Base-by-base conservation (phyloP, 257 asterid species). In the Echium plantagineum region DNA sequence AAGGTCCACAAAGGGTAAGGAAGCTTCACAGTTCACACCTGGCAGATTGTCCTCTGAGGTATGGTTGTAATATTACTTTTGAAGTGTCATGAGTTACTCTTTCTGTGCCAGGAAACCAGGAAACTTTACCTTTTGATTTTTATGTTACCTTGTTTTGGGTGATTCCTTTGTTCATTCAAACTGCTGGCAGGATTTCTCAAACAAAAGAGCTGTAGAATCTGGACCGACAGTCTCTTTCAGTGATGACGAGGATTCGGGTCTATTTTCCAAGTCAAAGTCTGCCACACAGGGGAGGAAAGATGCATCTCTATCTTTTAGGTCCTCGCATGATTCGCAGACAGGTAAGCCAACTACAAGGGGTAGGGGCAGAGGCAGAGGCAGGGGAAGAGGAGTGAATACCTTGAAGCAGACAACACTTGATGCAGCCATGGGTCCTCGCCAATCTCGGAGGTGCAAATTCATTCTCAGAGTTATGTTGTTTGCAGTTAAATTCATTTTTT, bases 381-480 rank as follows among this genome's bases (percentile, higher is more conserved):
- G 90, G 72, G 97, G 96, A 71, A 81, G 94, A 78, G 78, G 73
- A 48, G 69, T 95, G 49, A 71, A 49, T 70, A 74, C 78, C 69
- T 68, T 86, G 72, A 88, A 88, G 87, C 98, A 91, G 80, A 85
- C 96, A 64, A 88, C 96, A 18, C 84, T 91, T 68, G 98, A 91
- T 59, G 68, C 84, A n/a, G 66, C 88, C 75, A 16, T 84, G 80
- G 89, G 88, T 35, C 77, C 80, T 66, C 94, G 89, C 63, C 94
- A 69, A 19, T 85, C 98, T 60, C 96, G 80, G 68, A 88, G 96
- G 98, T 88, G 28, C 57, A 42, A 47, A 10, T 52, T n/a, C 15
- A 30, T 22, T n/a, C 31, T 28, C 65, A 35, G 53, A 48, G 59
- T 38, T 62, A 30, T 16, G n/a, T 19, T 48, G 31, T 19, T 49